Conservation (phyloP, 2,329 filamentous ascomycete species). For the Nothophaeocryptopus gaeumannii region DNA sequence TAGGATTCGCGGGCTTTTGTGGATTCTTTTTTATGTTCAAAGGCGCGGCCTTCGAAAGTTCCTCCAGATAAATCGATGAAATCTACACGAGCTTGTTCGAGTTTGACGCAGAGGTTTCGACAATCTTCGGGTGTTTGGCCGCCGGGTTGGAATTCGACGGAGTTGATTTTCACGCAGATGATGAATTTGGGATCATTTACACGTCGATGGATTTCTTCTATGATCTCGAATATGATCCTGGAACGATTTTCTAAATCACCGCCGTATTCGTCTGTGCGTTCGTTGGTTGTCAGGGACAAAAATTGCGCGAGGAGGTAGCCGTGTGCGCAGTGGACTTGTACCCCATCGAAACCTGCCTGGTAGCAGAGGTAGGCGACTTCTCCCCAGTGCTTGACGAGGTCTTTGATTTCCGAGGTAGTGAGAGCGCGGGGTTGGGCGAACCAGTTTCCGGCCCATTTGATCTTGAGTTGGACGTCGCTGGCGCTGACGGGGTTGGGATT, state of each 20-base stretch:
- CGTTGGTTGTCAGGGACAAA: conserved; percentile 41
- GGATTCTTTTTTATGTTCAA: conserved; percentile 32
- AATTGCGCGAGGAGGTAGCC: conserved; percentile 46
- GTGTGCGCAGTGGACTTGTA: conserved; percentile 37
- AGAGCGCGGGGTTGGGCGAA: conserved; percentile 32
- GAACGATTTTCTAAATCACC: conserved; percentile 42
- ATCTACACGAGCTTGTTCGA: conserved; percentile 25
- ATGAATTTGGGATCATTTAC: conserved; percentile 28
- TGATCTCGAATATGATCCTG: conserved; percentile 42
- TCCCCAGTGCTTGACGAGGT: conserved; percentile 28
- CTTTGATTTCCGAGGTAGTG: conserved; percentile 29
- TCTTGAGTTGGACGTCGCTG: conserved; percentile 32
- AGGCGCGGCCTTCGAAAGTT: conserved; percentile 30
- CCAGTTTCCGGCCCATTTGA: conserved; percentile 28
- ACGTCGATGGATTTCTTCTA: conserved; percentile 32
- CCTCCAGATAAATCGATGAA: conserved; percentile 31
- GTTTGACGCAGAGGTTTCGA: conserved; percentile 25
- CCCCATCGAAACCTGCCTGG: conserved; percentile 32
- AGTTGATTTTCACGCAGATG: conserved; percentile 33
- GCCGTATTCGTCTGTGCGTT: conserved; percentile 43
- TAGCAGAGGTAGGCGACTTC: conserved; percentile 28
- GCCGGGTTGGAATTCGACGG: conserved; percentile 31
- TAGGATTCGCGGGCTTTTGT: conserved; percentile 30
- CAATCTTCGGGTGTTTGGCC: conserved; percentile 30
- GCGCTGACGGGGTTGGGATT: conserved; percentile 33